Conservation (phyloP, 2,329 filamentous ascomycete genomes). For the Thielaviopsis cerberus region DNA sequence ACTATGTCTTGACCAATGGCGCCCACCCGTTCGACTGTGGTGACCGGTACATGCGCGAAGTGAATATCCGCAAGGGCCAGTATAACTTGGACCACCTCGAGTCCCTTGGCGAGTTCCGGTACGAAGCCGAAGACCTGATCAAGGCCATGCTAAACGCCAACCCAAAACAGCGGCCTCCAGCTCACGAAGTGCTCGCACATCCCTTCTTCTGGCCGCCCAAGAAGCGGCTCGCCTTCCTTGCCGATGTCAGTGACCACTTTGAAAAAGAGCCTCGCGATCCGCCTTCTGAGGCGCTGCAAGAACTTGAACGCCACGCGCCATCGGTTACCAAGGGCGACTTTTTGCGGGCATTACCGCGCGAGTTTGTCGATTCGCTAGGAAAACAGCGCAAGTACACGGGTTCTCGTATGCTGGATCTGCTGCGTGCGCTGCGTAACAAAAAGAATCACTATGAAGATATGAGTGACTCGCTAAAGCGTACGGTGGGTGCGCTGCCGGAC, state of each 20-base stretch:
- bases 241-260: conserved; percentile 89
- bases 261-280: conserved; percentile 80
- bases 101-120: conserved; percentile 62
- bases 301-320: conserved; percentile 35
- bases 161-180: conserved; percentile 45
- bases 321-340: conserved; percentile 54
- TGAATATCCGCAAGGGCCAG: conserved; percentile 86
- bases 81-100: conserved; percentile 55
- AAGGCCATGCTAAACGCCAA: conserved; percentile 50
- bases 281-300: conserved; percentile 46
- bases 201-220: conserved; percentile 93
- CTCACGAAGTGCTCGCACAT: conserved; percentile 67
- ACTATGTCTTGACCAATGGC: conserved; percentile 89
- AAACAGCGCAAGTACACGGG: conserved; percentile 94
- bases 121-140: conserved; percentile 76
- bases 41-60: conserved; percentile 84
- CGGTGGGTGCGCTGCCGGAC: conserved; percentile 55
- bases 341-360: conserved; percentile 51
- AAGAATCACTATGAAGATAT: conserved; percentile 97
- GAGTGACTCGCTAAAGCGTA: conserved; percentile 52
- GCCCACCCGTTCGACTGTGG: conserved; percentile 87
- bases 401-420: conserved; percentile 60
- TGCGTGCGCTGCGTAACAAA: conserved; percentile 85
- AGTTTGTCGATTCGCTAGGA: conserved; percentile 75
- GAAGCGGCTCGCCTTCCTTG: conserved; percentile 80